Conservation (phyloP, 345 rosid species). For the Tarenaya hassleriana region DNA sequence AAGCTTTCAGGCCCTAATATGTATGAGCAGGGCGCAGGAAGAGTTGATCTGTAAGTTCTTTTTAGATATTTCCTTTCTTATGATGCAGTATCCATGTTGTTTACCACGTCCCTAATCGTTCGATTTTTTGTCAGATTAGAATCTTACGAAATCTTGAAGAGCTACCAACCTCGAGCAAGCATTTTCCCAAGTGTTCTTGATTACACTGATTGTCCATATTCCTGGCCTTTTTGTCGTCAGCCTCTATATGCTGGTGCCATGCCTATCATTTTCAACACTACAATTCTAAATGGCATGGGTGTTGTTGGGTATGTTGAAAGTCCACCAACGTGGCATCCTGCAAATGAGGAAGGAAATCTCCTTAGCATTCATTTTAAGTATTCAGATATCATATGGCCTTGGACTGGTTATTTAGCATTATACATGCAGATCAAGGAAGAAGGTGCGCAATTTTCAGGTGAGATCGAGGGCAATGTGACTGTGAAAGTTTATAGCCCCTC, state of each 20-base stretch:
- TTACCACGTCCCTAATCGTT: constrained; percentile 26
- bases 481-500: constrained; percentile 70
- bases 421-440: constrained; percentile 99
- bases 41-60: constrained; percentile 83
- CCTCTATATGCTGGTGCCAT: constrained; percentile 93
- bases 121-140: constrained; percentile 67
- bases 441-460: constrained; percentile 77
- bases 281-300: constrained; percentile 95
- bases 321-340: constrained; percentile 92
- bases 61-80: constrained; percentile 12
- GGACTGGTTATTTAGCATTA: constrained; percentile 95
- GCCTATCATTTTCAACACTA: constrained; percentile 90
- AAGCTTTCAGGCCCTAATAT: constrained; percentile 92
- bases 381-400: constrained; percentile 92
- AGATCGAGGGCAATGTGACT: constrained; percentile 80
- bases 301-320: constrained; percentile 76
- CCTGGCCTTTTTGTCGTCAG: constrained; percentile 98
- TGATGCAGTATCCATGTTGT: not conserved
- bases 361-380: constrained; percentile 73
- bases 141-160: constrained; percentile 89
- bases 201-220: constrained; percentile 84
- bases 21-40: constrained; percentile 98
- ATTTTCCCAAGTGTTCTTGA: constrained; percentile 87
- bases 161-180: constrained; percentile 86
- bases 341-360: constrained; percentile 78